These are phyloP conservation scores for Heterobasidion irregulare DNA, from an alignment of 1,284 basidiomycete species.

Conservation along the genomic window DNA sequence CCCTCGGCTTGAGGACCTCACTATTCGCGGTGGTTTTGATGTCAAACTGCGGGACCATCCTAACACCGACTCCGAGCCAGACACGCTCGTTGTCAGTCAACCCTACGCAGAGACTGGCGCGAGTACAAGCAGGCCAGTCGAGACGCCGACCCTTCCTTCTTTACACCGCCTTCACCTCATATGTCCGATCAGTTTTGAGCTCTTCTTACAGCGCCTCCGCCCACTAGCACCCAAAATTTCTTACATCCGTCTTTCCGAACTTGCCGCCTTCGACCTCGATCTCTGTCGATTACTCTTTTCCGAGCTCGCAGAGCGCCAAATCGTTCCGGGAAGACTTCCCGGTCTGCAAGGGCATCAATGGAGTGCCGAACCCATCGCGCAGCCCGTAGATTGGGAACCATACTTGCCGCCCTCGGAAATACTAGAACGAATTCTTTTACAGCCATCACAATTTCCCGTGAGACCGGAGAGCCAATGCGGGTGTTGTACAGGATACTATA, in stretches of 20 bases:
- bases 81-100: background rate
- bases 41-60: constrained; percentile 10
- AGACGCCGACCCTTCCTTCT: constrained; percentile 4
- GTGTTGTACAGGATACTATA: constrained; percentile 20
- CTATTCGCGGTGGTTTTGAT: constrained; percentile 19
- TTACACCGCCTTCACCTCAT: constrained; percentile 20
- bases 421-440: constrained; percentile 15
- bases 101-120: constrained; percentile 3
- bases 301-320: constrained; percentile 17
- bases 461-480: constrained; percentile 18
- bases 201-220: constrained; percentile 13
- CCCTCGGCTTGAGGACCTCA: constrained; percentile 17
- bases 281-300: constrained; percentile 18
- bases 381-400: constrained; percentile 16
- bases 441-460: constrained; percentile 15
- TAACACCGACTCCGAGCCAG: background rate
- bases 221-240: constrained; percentile 15
- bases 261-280: constrained; percentile 14
- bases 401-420: constrained; percentile 11
- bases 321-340: constrained; percentile 11
- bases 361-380: constrained; percentile 8
- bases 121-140: background rate
- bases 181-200: constrained; percentile 15
- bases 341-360: constrained; percentile 7
- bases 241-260: constrained; percentile 21